Evolutionary conservation across 2,329 filamentous ascomycete genomes (phyloP), one percentile per base, ranked within the genome.

Genomic region (Aphanoascus verrucosus): DNA sequence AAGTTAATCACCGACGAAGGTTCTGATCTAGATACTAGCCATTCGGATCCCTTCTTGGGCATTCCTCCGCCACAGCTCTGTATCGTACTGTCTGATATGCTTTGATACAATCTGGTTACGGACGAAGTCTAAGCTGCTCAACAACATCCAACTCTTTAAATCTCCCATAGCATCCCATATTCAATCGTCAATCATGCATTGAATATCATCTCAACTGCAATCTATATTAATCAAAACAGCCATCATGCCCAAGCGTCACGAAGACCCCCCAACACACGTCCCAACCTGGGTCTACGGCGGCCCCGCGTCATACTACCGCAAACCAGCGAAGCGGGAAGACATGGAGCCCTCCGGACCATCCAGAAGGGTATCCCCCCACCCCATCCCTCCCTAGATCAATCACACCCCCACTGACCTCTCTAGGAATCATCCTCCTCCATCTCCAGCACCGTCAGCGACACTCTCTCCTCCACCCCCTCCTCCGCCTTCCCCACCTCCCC

Each of bases 351-450:
- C 43, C n/a, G 52, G 45, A 23, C 35, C 47, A 20, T 19, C 54
- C 31, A 42, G 56, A 41, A 46, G 54, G 35, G 56, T 57, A 31
- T 19, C 20, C 15, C 44, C 31, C 51, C n/a, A 28, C n/a, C 12
- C 15, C 7, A 14, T 31, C 50, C n/a, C 15, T 7, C 35, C 17
- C 17, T 3, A 28, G 46, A 14, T 15, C 6, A 14, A 20, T 5
- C 15, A 15, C 12, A n/a, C 20, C 44, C 6, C 11, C 15, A 19
- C 12, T 28, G 23, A 3, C 23, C 23, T 42, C 15, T 11, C 37
- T 11, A 69, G 65, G 59, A 52, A 51, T 67, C 67, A 14, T 54
- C 55, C 17, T 51, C 59, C 49, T 68, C 67, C 35, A 57, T 56
- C 15, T 58, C 44, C 54, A 19, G 42, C 46, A 9, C 23, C 23